A percentile compares a stretch with the other conserved stretches of the same genome.
Evolutionary conservation across 305 asterid species (phyloP).

Genomic region (Withania somnifera): DNA sequence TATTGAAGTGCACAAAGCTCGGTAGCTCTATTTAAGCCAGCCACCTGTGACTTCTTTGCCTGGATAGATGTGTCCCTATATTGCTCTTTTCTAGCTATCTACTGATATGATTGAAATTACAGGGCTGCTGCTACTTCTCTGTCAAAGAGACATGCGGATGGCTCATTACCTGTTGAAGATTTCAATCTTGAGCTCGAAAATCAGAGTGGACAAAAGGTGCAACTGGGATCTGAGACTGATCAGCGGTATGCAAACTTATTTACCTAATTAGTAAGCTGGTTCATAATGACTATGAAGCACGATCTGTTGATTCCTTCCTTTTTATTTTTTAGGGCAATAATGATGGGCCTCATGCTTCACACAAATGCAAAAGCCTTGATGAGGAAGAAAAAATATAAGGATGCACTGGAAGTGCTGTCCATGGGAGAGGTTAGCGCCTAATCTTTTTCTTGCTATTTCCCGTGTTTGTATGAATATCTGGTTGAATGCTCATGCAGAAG

Average conservation of each 20-base stretch:
- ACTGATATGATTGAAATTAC: constrained; percentile 8
- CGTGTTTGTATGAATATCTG: neutral
- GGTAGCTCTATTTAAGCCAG: neutral
- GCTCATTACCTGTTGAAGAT: constrained; percentile 83
- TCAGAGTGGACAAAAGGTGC: constrained; percentile 80
- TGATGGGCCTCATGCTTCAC: constrained; percentile 99
- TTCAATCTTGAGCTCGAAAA: constrained; percentile 92
- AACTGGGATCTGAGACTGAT: constrained; percentile 88
- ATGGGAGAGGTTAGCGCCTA: constrained; percentile 69
- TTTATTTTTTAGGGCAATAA: constrained; percentile 55
- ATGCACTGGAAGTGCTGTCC: constrained; percentile 84
- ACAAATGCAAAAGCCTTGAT: constrained; percentile 71
- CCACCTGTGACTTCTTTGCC: neutral
- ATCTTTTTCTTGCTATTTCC: constrained; percentile 1
- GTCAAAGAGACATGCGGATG: constrained; percentile 76
- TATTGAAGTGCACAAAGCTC: neutral
- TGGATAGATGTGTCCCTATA: neutral
- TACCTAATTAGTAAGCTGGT: neutral
- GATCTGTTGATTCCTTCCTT: neutral
- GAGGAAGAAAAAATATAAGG: constrained; percentile 48
- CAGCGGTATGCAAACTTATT: constrained; percentile 38
- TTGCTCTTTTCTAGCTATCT: neutral
- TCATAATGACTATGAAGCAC: neutral
- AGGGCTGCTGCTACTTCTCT: constrained; percentile 76
- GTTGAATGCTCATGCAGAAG: neutral